Conservation (phyloP, 75 land plant genomes). For the Azolla pinnata region DNA sequence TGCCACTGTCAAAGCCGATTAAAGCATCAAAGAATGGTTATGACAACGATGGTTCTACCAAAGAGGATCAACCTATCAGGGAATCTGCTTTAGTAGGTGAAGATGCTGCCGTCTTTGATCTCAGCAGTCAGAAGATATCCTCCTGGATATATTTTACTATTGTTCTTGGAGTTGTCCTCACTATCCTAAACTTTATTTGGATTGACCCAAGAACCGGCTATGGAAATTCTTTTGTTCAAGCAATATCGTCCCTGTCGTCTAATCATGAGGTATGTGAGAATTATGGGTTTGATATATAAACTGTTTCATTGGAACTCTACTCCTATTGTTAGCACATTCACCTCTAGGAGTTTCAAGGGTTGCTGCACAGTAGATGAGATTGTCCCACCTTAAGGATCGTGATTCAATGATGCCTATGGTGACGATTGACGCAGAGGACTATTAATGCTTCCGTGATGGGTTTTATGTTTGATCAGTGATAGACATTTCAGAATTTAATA, state of each 20-base stretch:
- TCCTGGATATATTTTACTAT: slow-evolving; percentile 73
- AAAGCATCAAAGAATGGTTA: too few species aligned
- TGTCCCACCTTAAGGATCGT: too few species aligned
- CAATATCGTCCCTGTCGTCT: slow-evolving; percentile 38
- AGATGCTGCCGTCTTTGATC: slow-evolving; percentile 71
- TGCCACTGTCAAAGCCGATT: too few species aligned
- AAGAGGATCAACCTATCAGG: too few species aligned
- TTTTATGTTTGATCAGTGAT: too few species aligned
- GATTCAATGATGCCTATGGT: too few species aligned
- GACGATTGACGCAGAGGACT: too few species aligned
- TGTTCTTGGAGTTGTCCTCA: slow-evolving; percentile 58
- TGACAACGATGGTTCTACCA: too few species aligned
- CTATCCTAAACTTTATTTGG: slow-evolving; percentile 54
- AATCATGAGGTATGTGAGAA: slow-evolving; percentile 54
- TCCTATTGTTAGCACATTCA: too few species aligned
- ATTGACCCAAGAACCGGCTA: slow-evolving; percentile 66
- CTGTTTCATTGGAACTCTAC: not conserved
- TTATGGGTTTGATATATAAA: not conserved
- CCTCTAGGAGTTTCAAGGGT: not conserved
- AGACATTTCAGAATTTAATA: too few species aligned
- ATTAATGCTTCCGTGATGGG: too few species aligned
- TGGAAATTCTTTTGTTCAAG: slow-evolving; percentile 55
- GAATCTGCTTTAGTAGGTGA: slow-evolving; percentile 45
- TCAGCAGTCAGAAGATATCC: slow-evolving; percentile 48
- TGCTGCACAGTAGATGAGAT: not conserved